phyloP scores from a whole-genome alignment of 495 filamentous ascomycete genomes.

The Staphylotrichum tortipilum region DNA sequence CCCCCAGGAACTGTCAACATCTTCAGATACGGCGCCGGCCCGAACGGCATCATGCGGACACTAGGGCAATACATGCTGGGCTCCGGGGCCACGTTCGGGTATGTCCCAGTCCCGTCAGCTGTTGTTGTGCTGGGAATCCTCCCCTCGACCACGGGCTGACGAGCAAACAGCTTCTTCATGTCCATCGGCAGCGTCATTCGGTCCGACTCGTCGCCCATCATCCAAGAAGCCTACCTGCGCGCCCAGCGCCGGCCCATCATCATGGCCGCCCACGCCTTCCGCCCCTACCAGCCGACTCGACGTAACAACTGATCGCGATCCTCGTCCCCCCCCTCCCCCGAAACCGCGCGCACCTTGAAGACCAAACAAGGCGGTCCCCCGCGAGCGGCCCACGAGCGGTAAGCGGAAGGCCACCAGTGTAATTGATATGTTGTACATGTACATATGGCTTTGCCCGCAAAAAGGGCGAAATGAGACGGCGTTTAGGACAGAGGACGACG shows the following conservation, averaged over 20 bases:
- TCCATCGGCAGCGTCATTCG: conserved; percentile 94
- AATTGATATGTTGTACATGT: conserved; percentile 21
- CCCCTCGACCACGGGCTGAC: not conserved
- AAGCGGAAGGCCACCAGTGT: conserved; percentile 13
- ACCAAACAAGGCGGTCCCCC: too few species aligned
- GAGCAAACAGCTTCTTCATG: conserved; percentile 80
- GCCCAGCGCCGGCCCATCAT: conserved; percentile 54
- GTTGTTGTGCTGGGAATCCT: not conserved
- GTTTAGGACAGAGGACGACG: conserved; percentile 3
- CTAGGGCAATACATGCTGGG: conserved; percentile 95
- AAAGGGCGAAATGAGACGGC: conserved; percentile 16
- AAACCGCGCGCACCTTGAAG: too few species aligned
- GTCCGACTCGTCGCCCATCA: conserved; percentile 60
- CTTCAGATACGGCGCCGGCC: conserved; percentile 84
- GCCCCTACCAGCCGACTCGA: conserved; percentile 8
- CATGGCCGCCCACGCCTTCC: conserved; percentile 47
- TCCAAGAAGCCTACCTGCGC: conserved; percentile 52
- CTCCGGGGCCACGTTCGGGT: conserved; percentile 97
- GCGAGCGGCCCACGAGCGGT: not conserved
- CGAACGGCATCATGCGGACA: conserved; percentile 86
- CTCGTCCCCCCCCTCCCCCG: too few species aligned
- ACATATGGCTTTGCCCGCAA: conserved; percentile 4
- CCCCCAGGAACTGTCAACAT: conserved; percentile 83
- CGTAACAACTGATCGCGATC: conserved; percentile 14
- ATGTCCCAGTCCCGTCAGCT: conserved; percentile 19